Evolutionary conservation across 108 stramenopile genomes (phyloP).

Genomic region (Pseudonitzschia delicatissima): DNA sequence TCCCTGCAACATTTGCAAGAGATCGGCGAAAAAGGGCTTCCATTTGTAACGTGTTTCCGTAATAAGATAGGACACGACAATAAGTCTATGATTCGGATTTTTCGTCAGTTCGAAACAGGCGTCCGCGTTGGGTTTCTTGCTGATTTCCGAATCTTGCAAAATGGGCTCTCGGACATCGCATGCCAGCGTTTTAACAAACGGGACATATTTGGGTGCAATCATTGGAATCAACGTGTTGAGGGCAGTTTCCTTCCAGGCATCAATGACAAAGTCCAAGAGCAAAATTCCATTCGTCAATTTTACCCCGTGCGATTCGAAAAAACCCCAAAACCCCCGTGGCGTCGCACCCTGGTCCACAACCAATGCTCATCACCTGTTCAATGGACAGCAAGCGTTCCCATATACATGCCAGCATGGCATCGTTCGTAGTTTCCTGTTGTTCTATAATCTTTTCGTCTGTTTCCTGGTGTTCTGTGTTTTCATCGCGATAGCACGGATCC

Average conservation of each 20-base stretch:
- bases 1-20: slow-evolving; percentile 33
- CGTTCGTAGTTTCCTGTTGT: neutral
- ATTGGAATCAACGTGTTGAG: slow-evolving; percentile 44
- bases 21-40: slow-evolving; percentile 44
- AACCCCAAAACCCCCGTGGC: slow-evolving; percentile 50
- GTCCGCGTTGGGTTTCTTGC: neutral
- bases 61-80: slow-evolving; percentile 66
- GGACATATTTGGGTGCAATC: slow-evolving; percentile 32
- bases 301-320: slow-evolving; percentile 14
- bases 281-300: slow-evolving; percentile 17
- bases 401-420: neutral
- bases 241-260: slow-evolving; percentile 57
- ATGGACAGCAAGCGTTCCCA: slow-evolving; percentile 38
- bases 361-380: slow-evolving; percentile 46
- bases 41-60: slow-evolving; percentile 69
- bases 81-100: slow-evolving; percentile 26
- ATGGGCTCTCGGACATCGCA: slow-evolving; percentile 48
- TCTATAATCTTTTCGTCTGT: neutral
- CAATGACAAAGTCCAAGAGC: slow-evolving; percentile 67
- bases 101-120: neutral
- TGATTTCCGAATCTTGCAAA: neutral
- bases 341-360: slow-evolving; percentile 80
- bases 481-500: neutral
- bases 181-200: slow-evolving; percentile 19
- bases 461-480: neutral